Percentiles rank a stretch among this genome's conserved stretches.
These are phyloP conservation scores for Chalciporus piperatus DNA, from an alignment of 768 basidiomycete genomes.

Conservation along the genomic window DNA sequence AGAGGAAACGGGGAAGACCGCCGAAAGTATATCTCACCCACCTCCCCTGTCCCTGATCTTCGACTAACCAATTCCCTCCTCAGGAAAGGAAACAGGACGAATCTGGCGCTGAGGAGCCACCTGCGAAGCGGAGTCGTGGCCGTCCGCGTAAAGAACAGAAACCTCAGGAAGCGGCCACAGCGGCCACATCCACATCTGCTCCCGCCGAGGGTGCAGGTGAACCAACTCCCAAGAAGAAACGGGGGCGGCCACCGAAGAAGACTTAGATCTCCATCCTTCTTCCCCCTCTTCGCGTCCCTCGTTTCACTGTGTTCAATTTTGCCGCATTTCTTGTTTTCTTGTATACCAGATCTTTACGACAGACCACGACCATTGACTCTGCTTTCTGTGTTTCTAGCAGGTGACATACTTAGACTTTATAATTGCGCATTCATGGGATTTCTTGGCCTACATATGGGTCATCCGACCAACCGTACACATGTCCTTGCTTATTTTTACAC, in stretches of 20 bases:
- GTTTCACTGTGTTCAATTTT: constrained; percentile 23
- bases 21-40: constrained; percentile 41
- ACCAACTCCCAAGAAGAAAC: constrained; percentile 60
- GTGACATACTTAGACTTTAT: constrained; percentile 36
- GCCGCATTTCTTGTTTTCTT: constrained; percentile 34
- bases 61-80: constrained; percentile 8
- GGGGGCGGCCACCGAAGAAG: constrained; percentile 65
- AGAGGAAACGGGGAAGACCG: constrained; percentile 50
- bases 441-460: constrained; percentile 13
- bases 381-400: constrained; percentile 34
- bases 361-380: constrained; percentile 34
- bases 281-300: constrained; percentile 11
- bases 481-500: constrained; percentile 31
- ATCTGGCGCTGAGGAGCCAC: constrained; percentile 52
- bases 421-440: constrained; percentile 28
- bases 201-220: constrained; percentile 44
- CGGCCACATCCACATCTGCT: constrained; percentile 25
- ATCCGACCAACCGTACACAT: constrained; percentile 17
- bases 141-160: constrained; percentile 69
- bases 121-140: constrained; percentile 66
- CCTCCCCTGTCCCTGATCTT: constrained; percentile 21
- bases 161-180: constrained; percentile 39
- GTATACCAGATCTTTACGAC: constrained; percentile 35
- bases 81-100: constrained; percentile 38
- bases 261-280: constrained; percentile 13